Evolutionary conservation across 1,139 yeast species (phyloP), one percentile per base, ranked within the genome.

Genomic region (Hansenula anomala): DNA sequence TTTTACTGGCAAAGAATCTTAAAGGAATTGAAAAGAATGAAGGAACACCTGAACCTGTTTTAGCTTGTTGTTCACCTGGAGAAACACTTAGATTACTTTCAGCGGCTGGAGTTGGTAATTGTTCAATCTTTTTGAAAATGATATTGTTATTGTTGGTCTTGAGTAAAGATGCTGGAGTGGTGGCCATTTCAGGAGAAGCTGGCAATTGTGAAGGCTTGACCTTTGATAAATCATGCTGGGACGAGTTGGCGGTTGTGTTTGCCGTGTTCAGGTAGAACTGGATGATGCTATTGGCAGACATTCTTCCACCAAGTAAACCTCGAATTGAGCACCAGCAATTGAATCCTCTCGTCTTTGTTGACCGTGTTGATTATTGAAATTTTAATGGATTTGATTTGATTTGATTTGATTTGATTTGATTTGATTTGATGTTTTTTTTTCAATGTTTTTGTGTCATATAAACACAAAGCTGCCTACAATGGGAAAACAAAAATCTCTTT

Each of bases 271-370:
- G 48, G 28, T 48, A 46, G 14, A 40, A 31, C 27, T 36, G 28
- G 16, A 48, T 45, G 22, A 48, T 38, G 29, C 52, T 46, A 27
- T 37, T 41, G 4, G 46, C 41, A 9, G 47, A 36, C 17, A 40
- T 38, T 27, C 23, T 20, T 20, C 23, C 6, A 7, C 23, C 23
- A 20, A 20, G 6, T 20, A 20, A n/a, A n/a, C n/a, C n/a, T n/a
- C n/a, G n/a, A n/a, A n/a, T n/a, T n/a, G n/a, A n/a, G n/a, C n/a
- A n/a, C n/a, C n/a, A n/a, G n/a, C n/a, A n/a, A n/a, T n/a, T n/a
- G n/a, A n/a, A n/a, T n/a, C n/a, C n/a, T n/a, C n/a, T n/a, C n/a
- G n/a, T n/a, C n/a, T n/a, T n/a, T n/a, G n/a, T n/a, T n/a, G n/a
- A n/a, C n/a, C n/a, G n/a, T n/a, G n/a, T n/a, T n/a, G n/a, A n/a